These are phyloP conservation scores for Sextonia rubra DNA, from an alignment of 164 flowering plant species.

Conservation along the genomic window DNA sequence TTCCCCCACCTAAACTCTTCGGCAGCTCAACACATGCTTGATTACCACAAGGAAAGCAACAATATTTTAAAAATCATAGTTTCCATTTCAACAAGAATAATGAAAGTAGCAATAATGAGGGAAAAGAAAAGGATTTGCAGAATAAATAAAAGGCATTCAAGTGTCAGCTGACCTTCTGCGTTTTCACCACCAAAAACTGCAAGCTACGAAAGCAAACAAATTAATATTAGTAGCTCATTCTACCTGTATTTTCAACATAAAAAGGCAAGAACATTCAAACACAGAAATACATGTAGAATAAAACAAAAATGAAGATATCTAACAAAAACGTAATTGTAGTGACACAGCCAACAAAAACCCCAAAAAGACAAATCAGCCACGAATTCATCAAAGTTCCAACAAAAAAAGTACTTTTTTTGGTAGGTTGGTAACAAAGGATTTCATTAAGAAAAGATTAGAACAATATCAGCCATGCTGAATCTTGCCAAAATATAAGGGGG, in stretches of 20 bases:
- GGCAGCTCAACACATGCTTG: too few relatives aligned
- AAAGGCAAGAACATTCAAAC: not conserved
- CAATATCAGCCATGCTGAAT: not conserved
- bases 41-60: too few relatives aligned
- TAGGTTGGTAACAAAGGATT: too few relatives aligned
- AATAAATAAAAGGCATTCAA: too few relatives aligned
- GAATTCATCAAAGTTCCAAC: not conserved
- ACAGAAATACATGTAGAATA: not conserved
- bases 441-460: too few relatives aligned
- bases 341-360: not conserved
- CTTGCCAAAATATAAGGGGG: not conserved
- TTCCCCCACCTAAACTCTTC: too few relatives aligned
- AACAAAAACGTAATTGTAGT: not conserved
- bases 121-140: too few relatives aligned
- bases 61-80: too few relatives aligned
- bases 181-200: conserved; percentile 83
- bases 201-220: conserved; percentile 44
- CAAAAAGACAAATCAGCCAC: not conserved
- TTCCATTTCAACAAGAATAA: too few relatives aligned
- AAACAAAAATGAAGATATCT: not conserved
- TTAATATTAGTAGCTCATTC: not conserved
- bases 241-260: not conserved
- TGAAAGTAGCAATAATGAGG: too few relatives aligned
- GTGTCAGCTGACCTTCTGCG: conserved; percentile 57
- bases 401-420: too few relatives aligned